A percentile compares a stretch with the other conserved stretches of the same genome.
Evolutionary conservation across 2,329 filamentous ascomycete genomes (phyloP).

Genomic region (Neofusicoccum parvum): DNA sequence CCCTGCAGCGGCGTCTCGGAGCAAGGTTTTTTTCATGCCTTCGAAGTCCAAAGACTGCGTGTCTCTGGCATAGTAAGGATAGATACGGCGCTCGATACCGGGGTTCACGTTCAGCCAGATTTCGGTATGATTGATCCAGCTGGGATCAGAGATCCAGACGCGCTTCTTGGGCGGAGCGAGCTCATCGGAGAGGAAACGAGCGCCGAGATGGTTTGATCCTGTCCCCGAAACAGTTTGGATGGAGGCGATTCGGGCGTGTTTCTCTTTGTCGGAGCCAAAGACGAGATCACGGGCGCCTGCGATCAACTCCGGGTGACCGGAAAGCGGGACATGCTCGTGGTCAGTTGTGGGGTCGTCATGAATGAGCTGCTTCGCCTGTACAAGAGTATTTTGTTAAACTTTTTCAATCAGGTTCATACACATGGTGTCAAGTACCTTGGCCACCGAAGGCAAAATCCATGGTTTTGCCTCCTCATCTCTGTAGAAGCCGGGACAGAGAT

Average conservation of each 20-base stretch:
- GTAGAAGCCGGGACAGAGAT: constrained; percentile 42
- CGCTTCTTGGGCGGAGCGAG: constrained; percentile 27
- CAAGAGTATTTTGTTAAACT: neutral
- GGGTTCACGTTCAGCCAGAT: constrained; percentile 32
- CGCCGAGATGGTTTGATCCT: constrained; percentile 37
- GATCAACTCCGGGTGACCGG: constrained; percentile 27
- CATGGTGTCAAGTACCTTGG: neutral
- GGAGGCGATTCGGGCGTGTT: constrained; percentile 26
- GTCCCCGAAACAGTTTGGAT: constrained; percentile 43
- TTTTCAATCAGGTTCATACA: neutral
- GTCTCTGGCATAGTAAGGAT: constrained; percentile 32
- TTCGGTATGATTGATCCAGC: constrained; percentile 35
- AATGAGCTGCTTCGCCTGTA: constrained; percentile 18
- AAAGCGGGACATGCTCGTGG: constrained; percentile 30
- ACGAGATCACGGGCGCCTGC: constrained; percentile 29
- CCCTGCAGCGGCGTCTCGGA: constrained; percentile 27
- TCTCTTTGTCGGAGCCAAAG: constrained; percentile 25
- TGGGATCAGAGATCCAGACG: constrained; percentile 37
- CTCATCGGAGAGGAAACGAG: constrained; percentile 28
- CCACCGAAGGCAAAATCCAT: constrained; percentile 42
- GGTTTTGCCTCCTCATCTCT: constrained; percentile 39
- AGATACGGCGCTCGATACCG: constrained; percentile 24
- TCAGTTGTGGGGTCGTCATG: neutral
- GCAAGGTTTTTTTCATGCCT: constrained; percentile 30
- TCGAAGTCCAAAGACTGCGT: constrained; percentile 33